phyloP scores from a whole-genome alignment of 352 stramenopile species.

The Phytophthora palmivora region DNA sequence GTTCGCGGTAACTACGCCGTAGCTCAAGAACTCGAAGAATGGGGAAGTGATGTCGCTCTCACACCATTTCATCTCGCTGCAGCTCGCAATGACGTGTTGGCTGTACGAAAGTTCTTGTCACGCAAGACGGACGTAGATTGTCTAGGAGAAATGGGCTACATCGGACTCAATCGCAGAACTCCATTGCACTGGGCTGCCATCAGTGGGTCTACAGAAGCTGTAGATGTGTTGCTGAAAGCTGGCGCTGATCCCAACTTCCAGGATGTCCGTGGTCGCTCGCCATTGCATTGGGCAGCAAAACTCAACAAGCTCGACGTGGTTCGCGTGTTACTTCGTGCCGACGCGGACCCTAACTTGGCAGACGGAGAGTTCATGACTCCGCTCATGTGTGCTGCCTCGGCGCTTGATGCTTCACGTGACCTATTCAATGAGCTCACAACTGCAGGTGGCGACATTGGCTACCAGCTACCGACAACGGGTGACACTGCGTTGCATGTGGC shows the following conservation, averaged over 20 bases:
- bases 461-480: too few relatives aligned
- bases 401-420: too few relatives aligned
- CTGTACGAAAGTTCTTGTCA: constrained; percentile 61
- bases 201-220: constrained; percentile 49
- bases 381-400: too few relatives aligned
- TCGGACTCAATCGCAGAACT: too few relatives aligned
- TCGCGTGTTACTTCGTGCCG: constrained; percentile 41
- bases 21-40: constrained; percentile 79
- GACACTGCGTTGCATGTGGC: too few relatives aligned
- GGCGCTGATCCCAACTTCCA: constrained; percentile 75
- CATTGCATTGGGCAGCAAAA: too few relatives aligned
- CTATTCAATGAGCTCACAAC: too few relatives aligned
- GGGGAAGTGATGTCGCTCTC: constrained; percentile 71
- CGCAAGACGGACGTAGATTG: constrained; percentile 57
- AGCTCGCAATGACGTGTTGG: constrained; percentile 52
- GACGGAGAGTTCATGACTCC: too few relatives aligned
- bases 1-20: constrained; percentile 60
- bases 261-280: constrained; percentile 58
- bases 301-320: constrained; percentile 67
- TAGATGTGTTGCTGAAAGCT: too few relatives aligned
- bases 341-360: constrained; percentile 41
- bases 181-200: too few relatives aligned
- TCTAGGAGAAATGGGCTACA: constrained; percentile 72
- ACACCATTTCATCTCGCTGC: too few relatives aligned
- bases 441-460: too few relatives aligned